Conservation (phyloP, 441 rosid species). For the Corymbia calophylla region DNA sequence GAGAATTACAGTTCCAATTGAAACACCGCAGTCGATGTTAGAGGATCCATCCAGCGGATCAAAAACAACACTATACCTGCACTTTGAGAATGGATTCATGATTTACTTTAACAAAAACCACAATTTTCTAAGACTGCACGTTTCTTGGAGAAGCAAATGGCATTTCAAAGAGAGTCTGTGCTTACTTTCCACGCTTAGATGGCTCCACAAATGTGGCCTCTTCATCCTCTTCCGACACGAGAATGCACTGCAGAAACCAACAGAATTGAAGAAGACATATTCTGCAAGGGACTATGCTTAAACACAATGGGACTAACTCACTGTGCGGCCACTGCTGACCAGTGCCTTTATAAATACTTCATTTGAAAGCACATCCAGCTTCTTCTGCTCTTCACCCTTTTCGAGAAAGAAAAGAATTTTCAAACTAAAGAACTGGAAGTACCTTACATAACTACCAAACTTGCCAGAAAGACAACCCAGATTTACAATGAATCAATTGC, state of each 20-base stretch:
- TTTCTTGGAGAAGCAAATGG: not conserved
- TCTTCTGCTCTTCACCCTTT: constrained; percentile 98
- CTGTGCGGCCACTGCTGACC: constrained; percentile 95
- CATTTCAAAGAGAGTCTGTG: not conserved
- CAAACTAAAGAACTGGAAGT: not conserved
- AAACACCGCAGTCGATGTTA: constrained; percentile 95
- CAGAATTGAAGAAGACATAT: constrained; percentile 2
- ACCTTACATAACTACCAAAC: not conserved
- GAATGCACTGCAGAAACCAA: constrained; percentile 59
- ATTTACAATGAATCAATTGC: not conserved
- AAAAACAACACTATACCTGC: constrained; percentile 87
- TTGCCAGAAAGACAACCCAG: not conserved
- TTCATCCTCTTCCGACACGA: constrained; percentile 97
- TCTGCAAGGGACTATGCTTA: not conserved
- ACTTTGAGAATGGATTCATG: not conserved
- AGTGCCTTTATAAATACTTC: constrained; percentile 93
- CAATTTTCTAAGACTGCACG: not conserved
- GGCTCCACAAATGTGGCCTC: constrained; percentile 82
- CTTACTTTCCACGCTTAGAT: constrained; percentile 72
- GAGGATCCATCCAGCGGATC: constrained; percentile 99
- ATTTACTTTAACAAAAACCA: not conserved
- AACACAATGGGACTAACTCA: constrained; percentile 12
- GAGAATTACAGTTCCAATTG: constrained; percentile 84
- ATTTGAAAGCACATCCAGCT: constrained; percentile 89
- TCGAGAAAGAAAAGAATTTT: not conserved